Conservation (phyloP, 1,284 basidiomycete species). For the Ceratobasidium theobromae region DNA sequence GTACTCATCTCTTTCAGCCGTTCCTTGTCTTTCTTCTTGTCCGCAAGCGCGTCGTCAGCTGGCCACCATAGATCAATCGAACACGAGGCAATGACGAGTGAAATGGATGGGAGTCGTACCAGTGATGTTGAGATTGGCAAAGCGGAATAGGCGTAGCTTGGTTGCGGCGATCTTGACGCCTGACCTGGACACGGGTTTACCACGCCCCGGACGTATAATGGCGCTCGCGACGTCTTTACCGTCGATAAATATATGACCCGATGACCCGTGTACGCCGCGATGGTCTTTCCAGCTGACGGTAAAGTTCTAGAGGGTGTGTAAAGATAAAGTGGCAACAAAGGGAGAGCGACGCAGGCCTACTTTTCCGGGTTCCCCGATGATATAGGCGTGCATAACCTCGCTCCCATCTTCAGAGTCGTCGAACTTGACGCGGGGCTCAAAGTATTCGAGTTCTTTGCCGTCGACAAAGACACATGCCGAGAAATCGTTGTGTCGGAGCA, state of each 20-base stretch:
- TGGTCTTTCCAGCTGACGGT: constrained; percentile 23
- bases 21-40: constrained; percentile 27
- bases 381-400: constrained; percentile 22
- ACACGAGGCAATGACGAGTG: background rate
- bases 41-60: constrained; percentile 33
- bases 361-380: constrained; percentile 16
- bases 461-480: constrained; percentile 26
- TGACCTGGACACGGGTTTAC: constrained; percentile 27
- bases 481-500: constrained; percentile 7
- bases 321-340: background rate
- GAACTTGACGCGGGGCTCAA: constrained; percentile 1
- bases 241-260: constrained; percentile 32
- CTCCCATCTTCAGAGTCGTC: constrained; percentile 16
- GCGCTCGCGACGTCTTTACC: constrained; percentile 34
- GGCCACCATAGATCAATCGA: background rate
- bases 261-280: constrained; percentile 7
- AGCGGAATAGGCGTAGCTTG: constrained; percentile 28
- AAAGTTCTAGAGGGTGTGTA: constrained; percentile 3
- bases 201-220: constrained; percentile 28
- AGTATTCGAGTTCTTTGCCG: constrained; percentile 15
- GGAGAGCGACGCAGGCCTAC: background rate
- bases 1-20: constrained; percentile 21
- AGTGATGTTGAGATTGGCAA: constrained; percentile 29
- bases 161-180: constrained; percentile 15
- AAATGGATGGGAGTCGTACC: background rate